Base-by-base conservation (phyloP, 257 asterid species). In the Agastache rugosa region DNA sequence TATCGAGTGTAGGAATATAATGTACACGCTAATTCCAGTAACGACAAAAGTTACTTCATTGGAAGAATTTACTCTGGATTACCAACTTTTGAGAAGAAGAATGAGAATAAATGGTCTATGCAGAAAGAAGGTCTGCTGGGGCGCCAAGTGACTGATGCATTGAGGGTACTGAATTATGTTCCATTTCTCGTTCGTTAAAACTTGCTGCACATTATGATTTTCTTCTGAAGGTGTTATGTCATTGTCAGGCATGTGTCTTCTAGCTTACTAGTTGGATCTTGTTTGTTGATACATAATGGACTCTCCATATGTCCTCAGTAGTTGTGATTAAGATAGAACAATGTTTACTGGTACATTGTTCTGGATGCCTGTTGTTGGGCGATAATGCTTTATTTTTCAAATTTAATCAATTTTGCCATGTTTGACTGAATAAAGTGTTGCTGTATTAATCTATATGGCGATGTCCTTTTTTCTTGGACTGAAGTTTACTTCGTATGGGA, bases 111-210 rank as follows among this genome's bases (percentile, higher is more conserved):
- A 75, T 95, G 99, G 99, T 75, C 90, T 42, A 22, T 95, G 82
- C 98, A 88, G 83, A 95, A 90, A 76, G 98, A 95, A 84, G 96
- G 93, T 78, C 71, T 92, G 83, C 97, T 87, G 80, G 99, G 98
- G 76, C 96, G 99, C 80, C 97, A 92, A 83, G 84, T 92, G 72
- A 77, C 96, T 45, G 97, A 95, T 72, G 27, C 91, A 55, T 82
- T 92, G 85, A 87, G 97, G 93, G 99, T 95, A 89, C 69, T 66
- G 29, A 34, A 63, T 51, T 7, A 15, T 6, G 31, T 71, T 54
- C 17, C 23, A 17, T 27, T 69, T 81, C 54, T 47, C 76, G 6
- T 56, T 27, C 75, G 5, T 68, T n/a, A 11, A 29, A 60, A 27
- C 25, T 48, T 68, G 44, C 74, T 64, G 34, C 16, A 6, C 69